Evolutionary conservation across 768 basidiomycete genomes (phyloP).

Genomic region (Macrocybe gigantea): DNA sequence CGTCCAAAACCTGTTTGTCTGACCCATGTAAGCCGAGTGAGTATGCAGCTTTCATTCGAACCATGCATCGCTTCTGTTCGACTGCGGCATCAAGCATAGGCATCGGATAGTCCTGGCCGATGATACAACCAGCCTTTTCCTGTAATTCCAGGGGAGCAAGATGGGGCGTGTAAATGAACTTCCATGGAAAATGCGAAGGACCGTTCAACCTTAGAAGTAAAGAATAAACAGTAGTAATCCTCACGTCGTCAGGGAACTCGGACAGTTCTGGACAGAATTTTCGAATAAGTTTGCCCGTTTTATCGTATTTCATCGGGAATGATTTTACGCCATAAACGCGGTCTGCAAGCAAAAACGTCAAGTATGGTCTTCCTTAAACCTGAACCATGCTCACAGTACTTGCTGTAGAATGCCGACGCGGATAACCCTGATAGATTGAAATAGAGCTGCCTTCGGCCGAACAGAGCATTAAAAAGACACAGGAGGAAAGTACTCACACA

Average conservation of each 20-base stretch:
- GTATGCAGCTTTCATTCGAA: conserved; percentile 3
- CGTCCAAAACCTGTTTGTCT: conserved; percentile 5
- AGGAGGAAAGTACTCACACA: conserved; percentile 5
- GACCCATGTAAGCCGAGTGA: conserved; percentile 1
- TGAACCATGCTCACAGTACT: conserved; percentile 4
- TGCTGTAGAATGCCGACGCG: conserved; percentile 8
- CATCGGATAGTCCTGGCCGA: conserved; percentile 6
- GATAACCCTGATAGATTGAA: conserved; percentile 6
- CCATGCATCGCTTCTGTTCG: conserved; percentile 6
- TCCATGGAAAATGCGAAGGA: background rate
- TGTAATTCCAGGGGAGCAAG: conserved; percentile 4
- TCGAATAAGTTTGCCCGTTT: conserved; percentile 6
- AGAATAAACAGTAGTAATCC: background rate
- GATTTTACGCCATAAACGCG: conserved; percentile 8
- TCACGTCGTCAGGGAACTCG: conserved; percentile 7
- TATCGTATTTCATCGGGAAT: conserved; percentile 9
- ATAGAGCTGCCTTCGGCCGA: background rate
- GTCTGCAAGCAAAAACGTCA: background rate
- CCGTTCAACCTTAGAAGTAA: background rate
- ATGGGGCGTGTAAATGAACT: conserved; percentile 7
- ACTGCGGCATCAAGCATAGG: conserved; percentile 4
- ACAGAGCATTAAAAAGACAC: background rate
- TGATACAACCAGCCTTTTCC: conserved; percentile 3
- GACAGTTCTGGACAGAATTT: conserved; percentile 8
- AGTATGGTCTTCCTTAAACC: background rate